phyloP scores from a whole-genome alignment of 2,329 filamentous ascomycete genomes.

The Lachnellula cervina region DNA sequence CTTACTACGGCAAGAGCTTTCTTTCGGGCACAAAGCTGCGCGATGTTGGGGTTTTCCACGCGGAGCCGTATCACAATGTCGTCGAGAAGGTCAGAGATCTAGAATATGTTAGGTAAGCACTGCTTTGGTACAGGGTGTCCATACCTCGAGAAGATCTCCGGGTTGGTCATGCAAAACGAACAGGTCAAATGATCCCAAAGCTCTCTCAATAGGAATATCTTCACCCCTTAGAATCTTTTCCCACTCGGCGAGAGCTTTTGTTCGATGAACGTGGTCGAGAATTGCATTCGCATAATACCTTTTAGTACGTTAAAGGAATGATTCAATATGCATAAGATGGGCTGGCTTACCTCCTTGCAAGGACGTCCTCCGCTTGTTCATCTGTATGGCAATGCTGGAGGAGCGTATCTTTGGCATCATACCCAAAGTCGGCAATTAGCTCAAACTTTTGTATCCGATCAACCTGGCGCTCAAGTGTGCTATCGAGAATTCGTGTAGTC shows the following conservation, averaged over 20 bases:
- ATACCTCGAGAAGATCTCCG: slow-evolving; percentile 68
- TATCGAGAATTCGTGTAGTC: slow-evolving; percentile 55
- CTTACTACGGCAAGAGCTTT: slow-evolving; percentile 64
- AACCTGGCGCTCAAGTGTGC: slow-evolving; percentile 65
- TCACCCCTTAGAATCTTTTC: slow-evolving; percentile 46
- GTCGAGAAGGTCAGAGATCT: slow-evolving; percentile 64
- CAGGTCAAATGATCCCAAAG: slow-evolving; percentile 80
- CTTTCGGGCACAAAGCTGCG: slow-evolving; percentile 54
- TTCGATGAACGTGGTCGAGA: slow-evolving; percentile 75
- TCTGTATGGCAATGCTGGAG: slow-evolving; percentile 55
- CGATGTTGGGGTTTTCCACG: slow-evolving; percentile 46
- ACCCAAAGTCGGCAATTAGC: slow-evolving; percentile 66
- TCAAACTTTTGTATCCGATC: slow-evolving; percentile 66
- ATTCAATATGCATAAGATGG: not conserved
- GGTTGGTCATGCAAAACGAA: slow-evolving; percentile 72
- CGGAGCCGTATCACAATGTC: slow-evolving; percentile 54
- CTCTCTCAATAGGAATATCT: slow-evolving; percentile 61
- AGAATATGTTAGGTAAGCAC: slow-evolving; percentile 8
- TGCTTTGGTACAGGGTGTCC: not conserved
- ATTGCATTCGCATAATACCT: slow-evolving; percentile 73
- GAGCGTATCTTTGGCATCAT: slow-evolving; percentile 85
- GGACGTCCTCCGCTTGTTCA: slow-evolving; percentile 62
- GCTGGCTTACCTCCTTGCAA: slow-evolving; percentile 60
- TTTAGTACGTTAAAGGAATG: slow-evolving; percentile 8
- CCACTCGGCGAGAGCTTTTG: slow-evolving; percentile 77